phyloP scores from a whole-genome alignment of 2,329 filamentous ascomycete genomes.

The Fusarium sp. region DNA sequence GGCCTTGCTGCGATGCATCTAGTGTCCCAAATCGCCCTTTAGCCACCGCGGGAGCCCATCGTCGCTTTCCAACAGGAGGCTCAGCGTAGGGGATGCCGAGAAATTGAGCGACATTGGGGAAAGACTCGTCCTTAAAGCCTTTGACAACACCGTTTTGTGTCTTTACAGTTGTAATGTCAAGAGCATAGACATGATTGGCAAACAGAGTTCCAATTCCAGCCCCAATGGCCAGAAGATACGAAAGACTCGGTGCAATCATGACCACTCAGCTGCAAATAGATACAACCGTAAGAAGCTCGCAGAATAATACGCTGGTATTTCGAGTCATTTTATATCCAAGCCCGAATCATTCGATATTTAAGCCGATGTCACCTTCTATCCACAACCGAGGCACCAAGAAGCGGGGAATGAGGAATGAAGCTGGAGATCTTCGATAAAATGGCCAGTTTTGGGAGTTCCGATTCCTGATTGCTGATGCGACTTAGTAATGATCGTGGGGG shows the following conservation, averaged over 20 bases:
- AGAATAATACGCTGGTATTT: background rate
- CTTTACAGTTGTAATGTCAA: background rate
- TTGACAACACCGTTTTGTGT: background rate
- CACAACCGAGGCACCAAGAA: background rate
- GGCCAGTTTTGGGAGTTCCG: background rate
- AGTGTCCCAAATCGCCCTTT: background rate
- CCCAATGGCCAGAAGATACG: background rate
- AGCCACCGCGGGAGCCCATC: constrained; percentile 6
- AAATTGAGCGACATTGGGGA: constrained; percentile 9
- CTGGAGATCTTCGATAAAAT: background rate
- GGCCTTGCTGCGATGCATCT: background rate
- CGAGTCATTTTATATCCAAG: background rate
- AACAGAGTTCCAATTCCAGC: background rate
- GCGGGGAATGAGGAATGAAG: background rate
- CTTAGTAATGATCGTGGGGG: background rate
- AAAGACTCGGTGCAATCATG: background rate
- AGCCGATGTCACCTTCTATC: background rate
- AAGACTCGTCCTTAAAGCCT: background rate
- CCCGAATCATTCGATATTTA: background rate
- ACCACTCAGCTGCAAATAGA: background rate
- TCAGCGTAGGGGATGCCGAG: constrained; percentile 20
- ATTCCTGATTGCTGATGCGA: background rate
- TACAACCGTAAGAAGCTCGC: accelerated
- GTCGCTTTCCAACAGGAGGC: background rate
- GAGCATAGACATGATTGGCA: background rate